Conservation (phyloP, 1,284 basidiomycete genomes). For the Ustilago curta region DNA sequence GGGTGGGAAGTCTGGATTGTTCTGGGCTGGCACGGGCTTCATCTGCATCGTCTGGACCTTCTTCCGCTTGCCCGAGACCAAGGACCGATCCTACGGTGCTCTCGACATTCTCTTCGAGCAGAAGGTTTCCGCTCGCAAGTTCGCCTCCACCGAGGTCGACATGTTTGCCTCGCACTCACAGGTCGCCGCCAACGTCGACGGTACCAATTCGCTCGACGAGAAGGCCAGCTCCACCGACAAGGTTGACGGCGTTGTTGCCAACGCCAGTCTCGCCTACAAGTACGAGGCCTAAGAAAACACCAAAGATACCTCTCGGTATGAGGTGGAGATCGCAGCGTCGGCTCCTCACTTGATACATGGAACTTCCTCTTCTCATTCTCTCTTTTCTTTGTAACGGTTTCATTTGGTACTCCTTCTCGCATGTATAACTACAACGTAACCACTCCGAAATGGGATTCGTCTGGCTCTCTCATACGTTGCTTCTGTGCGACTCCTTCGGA, state of each 20-base stretch:
- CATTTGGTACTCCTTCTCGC: background rate
- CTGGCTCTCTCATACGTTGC: too few relatives aligned
- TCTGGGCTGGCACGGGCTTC: conserved; percentile 70
- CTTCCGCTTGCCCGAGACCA: conserved; percentile 70
- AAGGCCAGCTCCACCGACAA: conserved; percentile 42
- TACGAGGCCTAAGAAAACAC: conserved; percentile 25
- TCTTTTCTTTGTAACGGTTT: background rate
- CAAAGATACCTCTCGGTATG: background rate
- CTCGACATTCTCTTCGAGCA: conserved; percentile 70
- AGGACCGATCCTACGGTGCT: conserved; percentile 70
- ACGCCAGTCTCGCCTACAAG: conserved; percentile 46
- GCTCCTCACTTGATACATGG: conserved; percentile 1
- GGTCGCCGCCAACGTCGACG: conserved; percentile 6
- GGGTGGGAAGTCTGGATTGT: conserved; percentile 70
- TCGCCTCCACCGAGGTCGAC: conserved; percentile 66
- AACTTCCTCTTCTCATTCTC: background rate
- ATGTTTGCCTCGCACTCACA: conserved; percentile 50
- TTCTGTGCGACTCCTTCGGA: too few relatives aligned
- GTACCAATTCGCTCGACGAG: conserved; percentile 19
- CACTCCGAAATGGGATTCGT: too few relatives aligned
- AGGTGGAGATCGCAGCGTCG: too few relatives aligned
- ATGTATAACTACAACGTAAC: background rate
- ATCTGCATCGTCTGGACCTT: conserved; percentile 70
- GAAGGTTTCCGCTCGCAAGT: conserved; percentile 68
- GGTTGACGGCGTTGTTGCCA: conserved; percentile 33